Conservation (phyloP, 129 eudicot genomes). For the Apium graveolens region DNA sequence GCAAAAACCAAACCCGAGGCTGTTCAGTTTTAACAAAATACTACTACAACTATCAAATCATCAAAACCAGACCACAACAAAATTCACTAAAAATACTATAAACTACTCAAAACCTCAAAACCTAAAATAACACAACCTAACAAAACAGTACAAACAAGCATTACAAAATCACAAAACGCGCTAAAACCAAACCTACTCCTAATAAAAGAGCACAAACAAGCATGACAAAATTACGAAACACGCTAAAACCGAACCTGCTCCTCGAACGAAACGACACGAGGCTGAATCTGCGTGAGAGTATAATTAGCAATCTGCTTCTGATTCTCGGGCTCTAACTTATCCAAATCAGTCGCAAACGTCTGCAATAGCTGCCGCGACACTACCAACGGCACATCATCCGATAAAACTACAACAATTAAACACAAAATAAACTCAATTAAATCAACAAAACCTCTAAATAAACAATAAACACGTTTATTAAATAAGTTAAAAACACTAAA, state of each 20-base stretch:
- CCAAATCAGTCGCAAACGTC: constrained; percentile 84
- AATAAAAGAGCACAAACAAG: too few species aligned
- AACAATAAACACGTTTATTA: not conserved
- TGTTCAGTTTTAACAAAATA: too few species aligned
- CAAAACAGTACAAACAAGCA: not conserved
- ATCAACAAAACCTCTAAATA: not conserved
- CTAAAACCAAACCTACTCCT: too few species aligned
- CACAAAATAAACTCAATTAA: not conserved
- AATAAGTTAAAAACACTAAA: too few species aligned
- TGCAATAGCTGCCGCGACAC: constrained; percentile 91
- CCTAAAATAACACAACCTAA: not conserved
- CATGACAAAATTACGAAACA: too few species aligned
- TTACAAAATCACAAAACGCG: not conserved
- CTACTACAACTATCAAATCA: too few species aligned
- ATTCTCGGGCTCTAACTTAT: constrained; percentile 62
- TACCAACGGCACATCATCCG: constrained; percentile 90
- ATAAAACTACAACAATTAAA: constrained; percentile 39
- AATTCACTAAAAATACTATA: too few species aligned
- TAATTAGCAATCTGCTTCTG: constrained; percentile 94
- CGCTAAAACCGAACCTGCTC: constrained; percentile 44
- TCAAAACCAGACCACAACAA: too few species aligned
- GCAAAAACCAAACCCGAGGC: too few species aligned
- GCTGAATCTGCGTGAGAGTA: constrained; percentile 90
- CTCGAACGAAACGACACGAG: constrained; percentile 89
- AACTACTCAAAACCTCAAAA: not conserved